Conservation (phyloP, 2,329 filamentous ascomycete genomes). For the Dendrostoma leiphaemia region DNA sequence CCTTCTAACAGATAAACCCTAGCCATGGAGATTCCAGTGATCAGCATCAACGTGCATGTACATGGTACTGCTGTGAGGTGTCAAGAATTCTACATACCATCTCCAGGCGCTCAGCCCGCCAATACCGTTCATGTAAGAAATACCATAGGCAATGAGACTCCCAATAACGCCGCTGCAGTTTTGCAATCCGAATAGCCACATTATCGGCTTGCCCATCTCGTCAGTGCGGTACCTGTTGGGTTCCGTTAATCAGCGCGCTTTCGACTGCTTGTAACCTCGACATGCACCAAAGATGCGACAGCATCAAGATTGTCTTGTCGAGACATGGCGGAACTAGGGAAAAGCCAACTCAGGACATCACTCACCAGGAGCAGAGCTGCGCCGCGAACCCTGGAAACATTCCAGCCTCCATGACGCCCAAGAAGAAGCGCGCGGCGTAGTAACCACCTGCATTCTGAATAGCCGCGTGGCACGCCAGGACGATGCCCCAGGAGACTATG, state of each 20-base stretch:
- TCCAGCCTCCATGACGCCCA: conserved; percentile 41
- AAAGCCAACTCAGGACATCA: no score
- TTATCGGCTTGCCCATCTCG: conserved; percentile 39
- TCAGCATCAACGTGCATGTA: background rate
- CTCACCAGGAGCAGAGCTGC: conserved; percentile 40
- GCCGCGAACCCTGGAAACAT: conserved; percentile 40
- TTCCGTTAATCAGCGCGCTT: no score
- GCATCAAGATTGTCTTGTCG: no score
- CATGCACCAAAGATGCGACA: no score
- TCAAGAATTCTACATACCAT: background rate
- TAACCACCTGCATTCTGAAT: conserved; percentile 36
- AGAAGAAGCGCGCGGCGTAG: conserved; percentile 37
- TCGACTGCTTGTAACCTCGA: no score
- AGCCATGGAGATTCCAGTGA: no score
- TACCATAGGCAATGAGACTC: conserved; percentile 29
- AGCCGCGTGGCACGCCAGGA: conserved; percentile 36
- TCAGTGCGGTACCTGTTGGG: conserved; percentile 40
- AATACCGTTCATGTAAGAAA: conserved; percentile 27
- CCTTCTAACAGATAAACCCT: conserved; percentile 45
- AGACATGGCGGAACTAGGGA: no score
- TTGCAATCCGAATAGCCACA: conserved; percentile 41
- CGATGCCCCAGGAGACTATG: conserved; percentile 35
- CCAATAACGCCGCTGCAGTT: conserved; percentile 34
- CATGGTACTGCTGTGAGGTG: background rate
- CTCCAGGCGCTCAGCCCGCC: conserved; percentile 27